A percentile compares a stretch with the other conserved stretches of the same genome.
phyloP scores from a whole-genome alignment of 305 asterid genomes.

The Coffea humblotiana region DNA sequence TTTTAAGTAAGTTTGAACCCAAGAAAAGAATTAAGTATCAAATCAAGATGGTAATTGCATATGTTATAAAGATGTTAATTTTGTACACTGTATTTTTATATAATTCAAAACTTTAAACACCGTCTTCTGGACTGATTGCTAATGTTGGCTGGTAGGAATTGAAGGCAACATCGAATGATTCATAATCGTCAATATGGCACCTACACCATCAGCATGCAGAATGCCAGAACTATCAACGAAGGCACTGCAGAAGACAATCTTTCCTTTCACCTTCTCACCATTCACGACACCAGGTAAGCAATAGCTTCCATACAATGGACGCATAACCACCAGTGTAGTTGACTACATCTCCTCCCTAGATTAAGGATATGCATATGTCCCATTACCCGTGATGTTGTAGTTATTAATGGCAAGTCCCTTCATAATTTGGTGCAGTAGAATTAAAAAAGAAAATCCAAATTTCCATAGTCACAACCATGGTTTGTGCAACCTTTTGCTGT shows the following conservation, averaged over 20 bases:
- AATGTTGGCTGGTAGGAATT: constrained; percentile 9
- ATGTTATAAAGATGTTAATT: too few species aligned
- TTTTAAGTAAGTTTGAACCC: not conserved
- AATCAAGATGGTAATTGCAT: not conserved
- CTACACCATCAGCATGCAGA: not conserved
- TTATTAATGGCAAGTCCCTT: constrained; percentile 17
- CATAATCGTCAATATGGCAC: not conserved
- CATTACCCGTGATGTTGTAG: constrained; percentile 2
- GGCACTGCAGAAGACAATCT: not conserved
- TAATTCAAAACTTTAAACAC: constrained; percentile 3
- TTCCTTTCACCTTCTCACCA: constrained; percentile 1
- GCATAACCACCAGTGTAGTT: not conserved
- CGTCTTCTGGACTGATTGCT: constrained; percentile 3
- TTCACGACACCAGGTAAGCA: not conserved
- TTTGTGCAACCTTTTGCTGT: too few species aligned
- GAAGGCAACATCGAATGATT: not conserved
- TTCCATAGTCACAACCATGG: too few species aligned
- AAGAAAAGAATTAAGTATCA: too few species aligned
- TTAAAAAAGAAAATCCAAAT: not conserved
- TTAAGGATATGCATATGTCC: not conserved
- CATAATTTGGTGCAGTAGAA: not conserved
- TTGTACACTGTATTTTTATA: constrained; percentile 9
- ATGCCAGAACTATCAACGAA: not conserved
- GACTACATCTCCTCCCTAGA: constrained; percentile 19
- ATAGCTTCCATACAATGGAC: not conserved